Percentiles rank a stretch among this genome's conserved stretches.
These are phyloP conservation scores for Clitoria ternatea DNA, from an alignment of 306 rosid genomes.

Conservation along the genomic window DNA sequence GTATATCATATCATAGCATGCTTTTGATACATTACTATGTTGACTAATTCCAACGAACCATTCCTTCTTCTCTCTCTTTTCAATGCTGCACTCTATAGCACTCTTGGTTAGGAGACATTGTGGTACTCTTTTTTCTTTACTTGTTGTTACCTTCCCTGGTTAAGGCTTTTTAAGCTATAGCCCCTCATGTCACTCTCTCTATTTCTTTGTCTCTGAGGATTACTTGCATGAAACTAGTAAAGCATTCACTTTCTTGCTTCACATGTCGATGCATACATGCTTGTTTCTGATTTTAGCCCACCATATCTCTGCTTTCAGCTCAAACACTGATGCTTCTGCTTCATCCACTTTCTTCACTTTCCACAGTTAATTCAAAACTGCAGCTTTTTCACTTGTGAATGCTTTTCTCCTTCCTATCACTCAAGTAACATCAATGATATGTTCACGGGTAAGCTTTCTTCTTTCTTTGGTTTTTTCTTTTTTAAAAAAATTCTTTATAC, in stretches of 20 bases:
- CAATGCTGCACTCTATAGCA: conserved; percentile 32
- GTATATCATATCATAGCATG: conserved; percentile 59
- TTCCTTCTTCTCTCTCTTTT: conserved; percentile 22
- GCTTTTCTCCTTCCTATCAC: conserved; percentile 27
- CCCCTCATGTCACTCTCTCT: conserved; percentile 10
- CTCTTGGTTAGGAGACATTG: conserved; percentile 33
- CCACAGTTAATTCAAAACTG: conserved; percentile 9
- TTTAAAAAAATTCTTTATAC: neutral
- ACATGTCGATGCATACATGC: conserved; percentile 27
- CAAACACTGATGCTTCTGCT: conserved; percentile 33
- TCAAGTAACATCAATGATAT: conserved; percentile 27
- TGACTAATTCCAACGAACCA: conserved; percentile 80
- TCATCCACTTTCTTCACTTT: conserved; percentile 32
- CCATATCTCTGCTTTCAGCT: conserved; percentile 20
- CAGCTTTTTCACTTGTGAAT: conserved; percentile 29
- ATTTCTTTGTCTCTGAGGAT: conserved; percentile 41
- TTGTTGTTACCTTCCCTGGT: conserved; percentile 39
- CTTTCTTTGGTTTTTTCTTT: conserved; percentile 4
- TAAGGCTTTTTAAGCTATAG: neutral
- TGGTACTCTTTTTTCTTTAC: conserved; percentile 31
- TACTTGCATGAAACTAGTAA: conserved; percentile 52
- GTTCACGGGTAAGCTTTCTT: conserved; percentile 34
- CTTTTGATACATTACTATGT: conserved; percentile 84
- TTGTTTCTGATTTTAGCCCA: conserved; percentile 27
- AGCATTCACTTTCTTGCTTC: conserved; percentile 32